Conservation (phyloP, 139 green algal genomes). For the Eudorina sp. region DNA sequence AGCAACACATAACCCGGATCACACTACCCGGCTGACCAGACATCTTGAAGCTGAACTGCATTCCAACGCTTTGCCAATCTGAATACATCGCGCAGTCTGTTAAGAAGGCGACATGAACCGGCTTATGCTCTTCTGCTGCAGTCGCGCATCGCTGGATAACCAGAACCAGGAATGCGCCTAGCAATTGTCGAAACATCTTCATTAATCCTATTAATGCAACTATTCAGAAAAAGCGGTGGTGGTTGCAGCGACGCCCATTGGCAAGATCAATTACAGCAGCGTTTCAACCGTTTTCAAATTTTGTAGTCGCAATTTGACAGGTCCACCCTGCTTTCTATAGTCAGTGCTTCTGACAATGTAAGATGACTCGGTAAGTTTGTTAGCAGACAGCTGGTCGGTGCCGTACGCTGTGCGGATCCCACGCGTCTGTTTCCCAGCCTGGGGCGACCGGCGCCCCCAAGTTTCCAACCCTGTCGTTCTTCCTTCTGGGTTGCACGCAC, state of each 20-base stretch:
- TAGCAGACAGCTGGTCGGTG: no score
- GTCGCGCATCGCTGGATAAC: not conserved
- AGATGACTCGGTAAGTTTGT: no score
- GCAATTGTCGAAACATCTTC: not conserved
- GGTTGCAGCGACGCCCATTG: not conserved
- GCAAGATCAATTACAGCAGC: not conserved
- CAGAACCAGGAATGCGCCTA: not conserved
- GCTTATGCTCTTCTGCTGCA: not conserved
- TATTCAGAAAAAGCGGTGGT: not conserved
- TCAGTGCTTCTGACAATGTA: no score
- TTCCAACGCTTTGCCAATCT: slow-evolving; percentile 78
- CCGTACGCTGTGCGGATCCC: no score
- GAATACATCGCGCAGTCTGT: slow-evolving; percentile 82
- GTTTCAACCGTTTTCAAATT: not conserved
- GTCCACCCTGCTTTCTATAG: no score
- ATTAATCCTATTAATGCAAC: no score
- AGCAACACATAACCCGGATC: slow-evolving; percentile 86
- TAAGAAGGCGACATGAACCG: slow-evolving; percentile 74
- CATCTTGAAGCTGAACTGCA: slow-evolving; percentile 71
- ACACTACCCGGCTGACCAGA: slow-evolving; percentile 77
- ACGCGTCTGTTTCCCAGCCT: no score
- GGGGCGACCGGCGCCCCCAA: no score
- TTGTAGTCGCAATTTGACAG: no score
- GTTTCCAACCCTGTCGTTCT: no score
- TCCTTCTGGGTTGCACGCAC: no score